phyloP scores from a whole-genome alignment of 2,329 filamentous ascomycete species.

The Sclerotinia glacialis region DNA sequence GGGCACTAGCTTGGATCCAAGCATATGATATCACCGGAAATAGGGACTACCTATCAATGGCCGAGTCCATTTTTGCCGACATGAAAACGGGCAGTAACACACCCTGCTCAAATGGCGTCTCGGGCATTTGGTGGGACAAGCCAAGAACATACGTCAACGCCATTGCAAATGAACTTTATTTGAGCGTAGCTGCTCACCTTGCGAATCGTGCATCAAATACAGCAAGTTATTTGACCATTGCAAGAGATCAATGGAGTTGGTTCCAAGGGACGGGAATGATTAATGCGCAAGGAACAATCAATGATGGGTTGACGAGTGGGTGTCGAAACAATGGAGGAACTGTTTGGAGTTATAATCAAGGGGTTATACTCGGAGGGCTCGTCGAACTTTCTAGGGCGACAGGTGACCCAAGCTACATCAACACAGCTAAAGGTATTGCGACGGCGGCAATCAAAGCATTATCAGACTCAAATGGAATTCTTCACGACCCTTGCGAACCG shows the following conservation, averaged over 20 bases:
- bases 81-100: constrained; percentile 51
- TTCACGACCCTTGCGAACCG: constrained; percentile 54
- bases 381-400: constrained; percentile 55
- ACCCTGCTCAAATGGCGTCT: constrained; percentile 47
- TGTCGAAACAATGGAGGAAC: constrained; percentile 49
- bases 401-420: constrained; percentile 43
- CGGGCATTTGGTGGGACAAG: constrained; percentile 54
- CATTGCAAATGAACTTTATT: constrained; percentile 57
- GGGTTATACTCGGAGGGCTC: constrained; percentile 57
- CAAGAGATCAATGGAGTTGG: constrained; percentile 50
- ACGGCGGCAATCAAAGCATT: constrained; percentile 50
- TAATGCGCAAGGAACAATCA: constrained; percentile 48
- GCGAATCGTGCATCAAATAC: constrained; percentile 53
- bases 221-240: constrained; percentile 55
- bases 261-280: constrained; percentile 50
- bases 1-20: constrained; percentile 59
- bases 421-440: constrained; percentile 53
- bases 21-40: constrained; percentile 55
- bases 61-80: constrained; percentile 54
- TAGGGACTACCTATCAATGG: constrained; percentile 50
- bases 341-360: constrained; percentile 58
- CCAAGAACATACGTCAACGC: constrained; percentile 53
- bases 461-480: constrained; percentile 47
- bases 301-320: constrained; percentile 49
- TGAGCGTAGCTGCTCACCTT: constrained; percentile 53